Evolutionary conservation across 202 grass and related monocot species (phyloP), one percentile per base, ranked within the genome.

Genomic region (Eragrostis tef): DNA sequence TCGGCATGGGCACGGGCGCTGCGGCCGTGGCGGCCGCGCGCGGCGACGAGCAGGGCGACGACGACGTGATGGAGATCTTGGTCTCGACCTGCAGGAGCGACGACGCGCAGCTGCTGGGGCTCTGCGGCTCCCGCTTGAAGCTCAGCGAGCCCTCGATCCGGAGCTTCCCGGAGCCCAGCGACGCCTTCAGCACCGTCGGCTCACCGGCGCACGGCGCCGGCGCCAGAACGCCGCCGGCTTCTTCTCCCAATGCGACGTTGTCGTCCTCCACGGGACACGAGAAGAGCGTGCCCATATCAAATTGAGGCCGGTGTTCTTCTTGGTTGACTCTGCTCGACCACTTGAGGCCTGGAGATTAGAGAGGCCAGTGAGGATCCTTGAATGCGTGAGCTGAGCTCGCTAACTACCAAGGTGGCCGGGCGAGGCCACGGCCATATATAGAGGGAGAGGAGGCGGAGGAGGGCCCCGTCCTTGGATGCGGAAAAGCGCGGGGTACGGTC

Each of bases 271-370:
- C 88, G 0, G 84, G 88, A 13, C 88, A 83, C 19, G 84, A 90
- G 88, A 90, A 90, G 59, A 90, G 34, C 53, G n/a, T 39, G n/a
- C 88, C 88, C 88, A 90, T 89, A n/a, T n/a, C n/a, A n/a, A n/a
- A n/a, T n/a, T n/a, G n/a, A n/a, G n/a, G n/a, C n/a, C 49, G 59
- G 31, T 34, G 31, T 34, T 11, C 57, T 20, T 53, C 74, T 3
- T 13, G 74, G 36, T 74, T 88, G 74, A 87, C 79, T 15, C 84
- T 39, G 62, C 25, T 13, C 11, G 58, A 15, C 59, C 46, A 45
- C 3, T 12, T 22, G 66, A 43, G 24, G 69, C 48, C 83, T 79
- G 24, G 42, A 51, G 78, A 41, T 74, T 17, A 52, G 47, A 61
- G 39, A 56, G 75, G 21, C 22, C 27, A 11, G 78, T 45, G 11